These are phyloP conservation scores for Fusarium buharicum DNA, from an alignment of 2,329 filamentous ascomycete genomes.

Conservation along the genomic window DNA sequence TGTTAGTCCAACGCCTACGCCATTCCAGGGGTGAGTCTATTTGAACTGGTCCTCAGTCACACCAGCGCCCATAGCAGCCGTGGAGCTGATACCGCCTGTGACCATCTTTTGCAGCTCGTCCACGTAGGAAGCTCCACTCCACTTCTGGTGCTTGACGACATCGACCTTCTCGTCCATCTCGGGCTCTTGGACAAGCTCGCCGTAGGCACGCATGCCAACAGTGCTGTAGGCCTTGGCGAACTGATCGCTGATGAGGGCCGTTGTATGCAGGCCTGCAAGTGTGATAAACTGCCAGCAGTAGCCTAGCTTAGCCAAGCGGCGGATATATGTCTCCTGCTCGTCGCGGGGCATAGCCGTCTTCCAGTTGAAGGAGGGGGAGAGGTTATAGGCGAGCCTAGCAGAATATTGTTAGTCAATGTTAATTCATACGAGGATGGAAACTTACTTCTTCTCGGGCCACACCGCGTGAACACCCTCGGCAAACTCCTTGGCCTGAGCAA, in stretches of 20 bases:
- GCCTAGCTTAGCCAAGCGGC: slow-evolving; percentile 83
- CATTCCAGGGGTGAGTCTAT: slow-evolving; percentile 16
- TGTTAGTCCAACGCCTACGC: neutral
- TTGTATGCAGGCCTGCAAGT: slow-evolving; percentile 95
- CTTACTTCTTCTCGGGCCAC: slow-evolving; percentile 95
- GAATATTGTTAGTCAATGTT: slow-evolving; percentile 31
- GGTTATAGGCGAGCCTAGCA: slow-evolving; percentile 90
- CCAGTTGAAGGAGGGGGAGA: slow-evolving; percentile 99
- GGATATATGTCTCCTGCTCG: slow-evolving; percentile 98
- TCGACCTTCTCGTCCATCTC: slow-evolving; percentile 93
- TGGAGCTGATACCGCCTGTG: slow-evolving; percentile 88
- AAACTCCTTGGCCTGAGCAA: slow-evolving; percentile 89
- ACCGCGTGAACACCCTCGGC: slow-evolving; percentile 92
- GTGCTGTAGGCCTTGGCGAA: slow-evolving; percentile 85
- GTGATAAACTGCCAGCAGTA: slow-evolving; percentile 99
- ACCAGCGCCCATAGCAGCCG: slow-evolving; percentile 95
- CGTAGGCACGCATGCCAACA: slow-evolving; percentile 94
- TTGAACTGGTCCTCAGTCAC: slow-evolving; percentile 97
- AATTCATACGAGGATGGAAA: slow-evolving; percentile 32
- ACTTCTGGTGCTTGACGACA: slow-evolving; percentile 99
- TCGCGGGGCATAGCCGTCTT: slow-evolving; percentile 91
- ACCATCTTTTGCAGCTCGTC: slow-evolving; percentile 98
- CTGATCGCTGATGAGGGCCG: slow-evolving; percentile 87
- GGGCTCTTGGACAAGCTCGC: slow-evolving; percentile 96
- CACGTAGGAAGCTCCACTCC: slow-evolving; percentile 93